Percentiles rank a stretch among this genome's conserved stretches.
These are phyloP conservation scores for Cytospora mali DNA, from an alignment of 2,329 filamentous ascomycete genomes.

Conservation along the genomic window DNA sequence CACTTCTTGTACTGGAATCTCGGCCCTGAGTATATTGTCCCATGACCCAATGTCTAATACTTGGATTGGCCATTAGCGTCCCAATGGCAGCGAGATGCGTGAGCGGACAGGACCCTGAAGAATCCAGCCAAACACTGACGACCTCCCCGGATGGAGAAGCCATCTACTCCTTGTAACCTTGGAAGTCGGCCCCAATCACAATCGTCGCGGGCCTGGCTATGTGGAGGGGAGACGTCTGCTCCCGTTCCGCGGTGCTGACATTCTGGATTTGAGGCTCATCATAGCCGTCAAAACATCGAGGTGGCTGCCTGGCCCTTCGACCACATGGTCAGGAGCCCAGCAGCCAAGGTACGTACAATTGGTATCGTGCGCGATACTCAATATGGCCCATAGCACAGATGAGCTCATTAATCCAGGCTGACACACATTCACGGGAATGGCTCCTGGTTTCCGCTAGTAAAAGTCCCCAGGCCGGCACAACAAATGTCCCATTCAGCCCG, in stretches of 20 bases:
- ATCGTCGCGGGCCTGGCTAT: neutral
- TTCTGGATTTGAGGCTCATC: neutral
- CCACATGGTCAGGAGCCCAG: neutral
- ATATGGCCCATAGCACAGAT: neutral
- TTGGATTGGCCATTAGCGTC: conserved; percentile 15
- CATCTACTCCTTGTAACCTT: neutral
- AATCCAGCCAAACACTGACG: conserved; percentile 4
- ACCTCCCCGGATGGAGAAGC: conserved; percentile 2
- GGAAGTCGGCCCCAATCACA: neutral
- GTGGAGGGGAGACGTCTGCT: neutral
- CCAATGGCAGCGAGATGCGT: conserved; percentile 11
- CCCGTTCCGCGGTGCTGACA: neutral
- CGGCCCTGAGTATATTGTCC: conserved; percentile 25
- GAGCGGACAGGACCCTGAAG: neutral
- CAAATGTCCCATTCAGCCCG: conserved; percentile 8
- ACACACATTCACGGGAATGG: neutral
- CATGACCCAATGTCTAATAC: conserved; percentile 19
- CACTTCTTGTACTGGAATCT: conserved; percentile 16
- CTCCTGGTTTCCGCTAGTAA: neutral
- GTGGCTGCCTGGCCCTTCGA: neutral
- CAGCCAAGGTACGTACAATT: neutral
- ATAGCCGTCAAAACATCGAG: neutral
- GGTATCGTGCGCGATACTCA: conserved; percentile 1
- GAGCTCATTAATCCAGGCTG: neutral
- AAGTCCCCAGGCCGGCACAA: conserved; percentile 1